phyloP scores from a whole-genome alignment of 2,329 filamentous ascomycete genomes.

The Pseudogymnoascus sp. region DNA sequence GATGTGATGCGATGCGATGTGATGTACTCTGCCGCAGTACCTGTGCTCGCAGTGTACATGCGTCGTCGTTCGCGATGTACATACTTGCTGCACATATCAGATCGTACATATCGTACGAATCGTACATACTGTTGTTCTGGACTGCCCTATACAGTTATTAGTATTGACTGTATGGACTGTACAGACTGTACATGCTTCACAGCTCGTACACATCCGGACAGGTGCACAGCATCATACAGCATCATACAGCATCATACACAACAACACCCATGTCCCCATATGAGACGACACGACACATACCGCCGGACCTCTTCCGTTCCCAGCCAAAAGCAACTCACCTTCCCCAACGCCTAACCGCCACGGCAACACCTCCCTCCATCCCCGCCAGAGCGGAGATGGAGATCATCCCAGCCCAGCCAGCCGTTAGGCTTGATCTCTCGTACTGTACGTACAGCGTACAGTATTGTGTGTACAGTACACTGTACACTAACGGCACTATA shows the following conservation, averaged over 20 bases:
- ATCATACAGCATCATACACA: background rate
- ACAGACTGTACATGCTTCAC: background rate
- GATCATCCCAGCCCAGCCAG: background rate
- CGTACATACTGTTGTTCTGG: background rate
- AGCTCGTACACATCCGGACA: background rate
- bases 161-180: too few relatives aligned
- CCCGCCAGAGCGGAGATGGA: background rate
- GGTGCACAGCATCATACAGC: background rate
- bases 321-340: background rate
- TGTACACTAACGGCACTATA: too few relatives aligned
- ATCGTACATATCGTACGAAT: background rate
- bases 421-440: background rate
- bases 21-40: background rate
- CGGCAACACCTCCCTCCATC: background rate
- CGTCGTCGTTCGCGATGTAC: background rate
- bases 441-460: background rate
- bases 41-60: background rate
- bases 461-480: background rate
- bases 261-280: background rate
- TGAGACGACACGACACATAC: background rate
- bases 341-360: background rate
- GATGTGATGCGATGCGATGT: too few relatives aligned
- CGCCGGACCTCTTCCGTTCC: background rate
- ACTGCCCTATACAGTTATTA: background rate
- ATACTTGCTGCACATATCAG: background rate